Evolutionary conservation across 495 filamentous ascomycete species (phyloP), one percentile per base, ranked within the genome.

Genomic region (Penicillium cataractarum): DNA sequence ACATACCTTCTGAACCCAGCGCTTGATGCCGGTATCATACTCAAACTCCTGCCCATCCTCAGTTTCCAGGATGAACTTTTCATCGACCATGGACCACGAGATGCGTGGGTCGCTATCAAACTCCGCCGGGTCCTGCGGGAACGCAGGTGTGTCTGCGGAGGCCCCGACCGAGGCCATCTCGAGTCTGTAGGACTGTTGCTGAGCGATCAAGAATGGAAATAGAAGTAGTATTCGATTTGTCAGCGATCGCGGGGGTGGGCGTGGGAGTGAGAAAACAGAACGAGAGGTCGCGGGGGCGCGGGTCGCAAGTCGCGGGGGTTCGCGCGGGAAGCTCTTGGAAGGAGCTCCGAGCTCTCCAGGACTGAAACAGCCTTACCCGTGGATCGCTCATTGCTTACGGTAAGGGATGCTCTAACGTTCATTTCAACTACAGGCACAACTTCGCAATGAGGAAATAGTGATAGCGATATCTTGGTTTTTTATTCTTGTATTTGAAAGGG

Each of bases 11-110:
- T 87, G 87, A 51, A 93, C 83, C 94, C 94, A 98, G 76, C 90
- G 85, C 79, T 86, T 88, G 58, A 90, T 69, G 13, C 74, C 82
- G 12, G 82, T 78, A 74, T 95, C 87, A 76, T 85, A 97, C 67
- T 92, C 90, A 76, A 87, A 97, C 69, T 97, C 93, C 53, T 86
- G 81, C 22, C 92, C 93, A 73, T 93, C 87, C 17, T 93, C 92
- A 27, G 91, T 87, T 57, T 97, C 93, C 0, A 96, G 84, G 24
- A 93, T 85, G 75, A 88, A 93, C 69, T 91, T 94, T 62, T 87
- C 80, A 74, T 93, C 89, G 55, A 90, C 77, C 68, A 87, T 90
- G 4, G 91, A 95, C 77, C 87, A 97, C 0, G 92, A 93, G 64
- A 97, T 89, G 62, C 94, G 91, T 24, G 89, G 83, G 71, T 98